phyloP scores from a whole-genome alignment of 805 yeast genomes.

The Saccharomycopsis guyanensis region DNA sequence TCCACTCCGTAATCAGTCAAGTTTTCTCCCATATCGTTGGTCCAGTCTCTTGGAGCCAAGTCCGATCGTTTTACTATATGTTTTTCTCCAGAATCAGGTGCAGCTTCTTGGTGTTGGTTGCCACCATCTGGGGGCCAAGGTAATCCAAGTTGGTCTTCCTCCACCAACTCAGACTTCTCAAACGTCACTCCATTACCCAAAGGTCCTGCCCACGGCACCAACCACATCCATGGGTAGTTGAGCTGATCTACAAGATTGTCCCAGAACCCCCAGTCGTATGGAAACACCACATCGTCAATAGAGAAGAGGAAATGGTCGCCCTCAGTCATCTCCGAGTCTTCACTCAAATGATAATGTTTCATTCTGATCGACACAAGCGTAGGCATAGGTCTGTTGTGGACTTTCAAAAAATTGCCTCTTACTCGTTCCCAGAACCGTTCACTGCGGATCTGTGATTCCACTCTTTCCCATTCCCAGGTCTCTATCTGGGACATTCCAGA shows the following conservation, averaged over 20 bases:
- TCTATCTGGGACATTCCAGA: constrained; percentile 86
- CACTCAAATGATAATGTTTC: constrained; percentile 8
- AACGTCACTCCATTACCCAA: constrained; percentile 52
- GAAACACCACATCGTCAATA: constrained; percentile 67
- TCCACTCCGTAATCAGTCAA: constrained; percentile 88
- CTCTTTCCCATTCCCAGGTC: constrained; percentile 83
- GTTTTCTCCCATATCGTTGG: constrained; percentile 75
- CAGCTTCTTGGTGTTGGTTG: constrained; percentile 30
- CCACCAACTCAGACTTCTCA: constrained; percentile 43
- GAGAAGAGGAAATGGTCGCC: constrained; percentile 29
- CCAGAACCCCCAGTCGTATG: constrained; percentile 67
- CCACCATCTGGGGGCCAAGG: constrained; percentile 96
- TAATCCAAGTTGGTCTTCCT: constrained; percentile 51
- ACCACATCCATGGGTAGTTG: constrained; percentile 62
- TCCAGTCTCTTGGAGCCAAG: constrained; percentile 37
- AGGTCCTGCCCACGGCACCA: constrained; percentile 65
- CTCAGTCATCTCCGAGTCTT: constrained; percentile 10
- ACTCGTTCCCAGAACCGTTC: constrained; percentile 47
- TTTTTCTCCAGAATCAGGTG: constrained; percentile 21
- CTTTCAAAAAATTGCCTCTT: constrained; percentile 34
- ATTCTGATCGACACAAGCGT: constrained; percentile 20
- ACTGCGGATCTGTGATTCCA: constrained; percentile 55
- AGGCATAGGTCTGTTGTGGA: constrained; percentile 19
- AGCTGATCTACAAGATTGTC: constrained; percentile 43
- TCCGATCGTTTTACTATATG: constrained; percentile 3